These are phyloP conservation scores for Leishmania braziliensis DNA, from an alignment of 208 protist genomes.

Conservation along the genomic window DNA sequence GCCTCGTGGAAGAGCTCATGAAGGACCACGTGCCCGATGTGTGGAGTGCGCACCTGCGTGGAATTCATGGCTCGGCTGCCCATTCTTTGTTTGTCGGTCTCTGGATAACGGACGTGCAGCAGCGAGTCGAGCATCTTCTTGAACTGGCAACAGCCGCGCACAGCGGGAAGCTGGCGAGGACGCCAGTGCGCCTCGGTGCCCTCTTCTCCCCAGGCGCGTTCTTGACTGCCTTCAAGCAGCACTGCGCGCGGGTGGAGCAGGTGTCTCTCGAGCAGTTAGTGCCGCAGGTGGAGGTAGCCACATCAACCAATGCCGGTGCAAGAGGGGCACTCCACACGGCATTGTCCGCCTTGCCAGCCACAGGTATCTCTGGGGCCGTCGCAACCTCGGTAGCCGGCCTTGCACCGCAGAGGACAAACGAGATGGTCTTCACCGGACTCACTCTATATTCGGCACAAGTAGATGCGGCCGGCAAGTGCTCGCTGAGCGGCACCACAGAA, in stretches of 20 bases:
- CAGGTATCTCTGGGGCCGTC: not conserved
- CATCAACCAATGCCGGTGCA: not conserved
- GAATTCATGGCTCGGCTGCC: conserved; percentile 39
- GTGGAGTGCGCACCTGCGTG: conserved; percentile 75
- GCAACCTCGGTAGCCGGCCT: conserved; percentile 21
- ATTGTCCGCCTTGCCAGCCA: not conserved
- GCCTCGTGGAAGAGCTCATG: conserved; percentile 82
- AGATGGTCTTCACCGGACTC: conserved; percentile 24
- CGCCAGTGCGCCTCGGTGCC: conserved; percentile 91
- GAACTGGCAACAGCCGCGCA: conserved; percentile 52
- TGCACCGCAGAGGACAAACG: not conserved
- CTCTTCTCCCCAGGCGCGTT: conserved; percentile 96
- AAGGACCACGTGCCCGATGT: conserved; percentile 81
- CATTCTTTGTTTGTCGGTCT: conserved; percentile 43
- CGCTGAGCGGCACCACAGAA: conserved; percentile 29
- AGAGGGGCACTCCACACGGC: not conserved
- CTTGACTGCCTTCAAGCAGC: conserved; percentile 97
- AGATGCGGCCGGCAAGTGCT: conserved; percentile 39
- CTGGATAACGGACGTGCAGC: conserved; percentile 73
- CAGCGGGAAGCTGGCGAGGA: conserved; percentile 22
- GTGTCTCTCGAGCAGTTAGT: conserved; percentile 94
- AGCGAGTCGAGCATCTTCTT: conserved; percentile 55
- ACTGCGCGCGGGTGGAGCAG: conserved; percentile 75
- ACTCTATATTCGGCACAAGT: conserved; percentile 66
- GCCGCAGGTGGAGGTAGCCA: conserved; percentile 59